A percentile compares a stretch with the other conserved stretches of the same genome.
Conservation (phyloP, 495 filamentous ascomycete species). For the Aspergillus coremiiformis region DNA sequence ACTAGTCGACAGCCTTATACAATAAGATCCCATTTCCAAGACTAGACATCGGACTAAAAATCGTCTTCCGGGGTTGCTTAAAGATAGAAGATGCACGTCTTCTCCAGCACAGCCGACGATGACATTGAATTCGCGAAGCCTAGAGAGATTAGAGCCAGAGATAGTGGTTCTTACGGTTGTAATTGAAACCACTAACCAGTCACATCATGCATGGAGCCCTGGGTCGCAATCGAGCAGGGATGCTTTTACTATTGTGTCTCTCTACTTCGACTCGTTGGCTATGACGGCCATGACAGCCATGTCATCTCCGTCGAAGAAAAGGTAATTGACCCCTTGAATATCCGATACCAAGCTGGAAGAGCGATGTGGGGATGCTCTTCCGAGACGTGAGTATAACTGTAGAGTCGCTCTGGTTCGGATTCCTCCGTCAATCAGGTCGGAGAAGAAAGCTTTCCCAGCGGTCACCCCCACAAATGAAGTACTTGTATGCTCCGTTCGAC, state of each 20-base stretch:
- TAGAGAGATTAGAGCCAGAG: neutral
- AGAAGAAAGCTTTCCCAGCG: neutral
- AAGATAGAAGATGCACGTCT: constrained; percentile 46
- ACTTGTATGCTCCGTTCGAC: neutral
- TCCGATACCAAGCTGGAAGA: neutral
- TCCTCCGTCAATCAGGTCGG: neutral
- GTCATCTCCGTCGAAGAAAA: neutral
- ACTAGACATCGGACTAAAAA: constrained; percentile 30
- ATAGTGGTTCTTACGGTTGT: neutral
- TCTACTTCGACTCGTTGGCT: constrained; percentile 45
- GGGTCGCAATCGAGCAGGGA: constrained; percentile 78
- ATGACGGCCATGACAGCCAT: neutral
- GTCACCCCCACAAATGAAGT: neutral
- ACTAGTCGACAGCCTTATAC: too few relatives aligned
- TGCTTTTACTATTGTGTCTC: constrained; percentile 59
- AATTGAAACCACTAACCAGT: constrained; percentile 40
- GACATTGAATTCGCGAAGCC: constrained; percentile 51
- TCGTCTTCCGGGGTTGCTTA: constrained; percentile 51
- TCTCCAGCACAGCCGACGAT: constrained; percentile 82
- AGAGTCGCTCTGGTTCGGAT: neutral
- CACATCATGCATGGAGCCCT: constrained; percentile 72
- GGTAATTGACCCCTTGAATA: neutral
- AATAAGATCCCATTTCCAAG: too few relatives aligned
- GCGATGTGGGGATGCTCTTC: neutral
- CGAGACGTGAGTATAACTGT: neutral